Percentiles rank a stretch among this genome's conserved stretches.
These are phyloP conservation scores for Gnomoniopsis sp. DNA, from an alignment of 2,329 filamentous ascomycete species.

Conservation along the genomic window DNA sequence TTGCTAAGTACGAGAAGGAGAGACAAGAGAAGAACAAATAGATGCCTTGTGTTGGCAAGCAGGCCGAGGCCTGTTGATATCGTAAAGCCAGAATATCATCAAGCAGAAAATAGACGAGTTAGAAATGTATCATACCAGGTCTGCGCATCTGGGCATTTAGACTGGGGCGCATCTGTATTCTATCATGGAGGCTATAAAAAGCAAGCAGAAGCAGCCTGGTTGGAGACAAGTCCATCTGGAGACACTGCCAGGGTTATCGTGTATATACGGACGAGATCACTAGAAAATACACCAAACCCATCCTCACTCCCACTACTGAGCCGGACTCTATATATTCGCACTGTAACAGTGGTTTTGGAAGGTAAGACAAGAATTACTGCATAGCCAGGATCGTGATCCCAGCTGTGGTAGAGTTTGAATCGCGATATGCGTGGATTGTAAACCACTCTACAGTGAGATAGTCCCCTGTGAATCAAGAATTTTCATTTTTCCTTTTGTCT, in stretches of 20 bases:
- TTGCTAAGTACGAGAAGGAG: constrained; percentile 58
- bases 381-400: no score
- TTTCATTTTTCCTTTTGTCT: constrained; percentile 14
- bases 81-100: not conserved
- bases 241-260: constrained; percentile 2
- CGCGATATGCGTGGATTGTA: not conserved
- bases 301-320: constrained; percentile 4
- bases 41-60: not conserved
- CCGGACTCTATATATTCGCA: not conserved
- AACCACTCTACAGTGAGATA: not conserved
- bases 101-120: constrained; percentile 4
- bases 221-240: not conserved
- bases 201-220: not conserved
- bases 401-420: not conserved
- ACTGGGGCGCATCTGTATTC: constrained; percentile 10
- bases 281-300: not conserved
- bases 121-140: constrained; percentile 12
- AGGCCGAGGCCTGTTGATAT: not conserved
- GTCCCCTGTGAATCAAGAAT: not conserved
- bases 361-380: not conserved
- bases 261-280: constrained; percentile 5
- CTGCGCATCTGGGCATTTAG: constrained; percentile 5
- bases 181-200: constrained; percentile 2
- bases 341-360: not conserved
- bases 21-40: constrained; percentile 10